These are phyloP conservation scores for Blastocystis sp. DNA, from an alignment of 352 stramenopile genomes.

Conservation along the genomic window DNA sequence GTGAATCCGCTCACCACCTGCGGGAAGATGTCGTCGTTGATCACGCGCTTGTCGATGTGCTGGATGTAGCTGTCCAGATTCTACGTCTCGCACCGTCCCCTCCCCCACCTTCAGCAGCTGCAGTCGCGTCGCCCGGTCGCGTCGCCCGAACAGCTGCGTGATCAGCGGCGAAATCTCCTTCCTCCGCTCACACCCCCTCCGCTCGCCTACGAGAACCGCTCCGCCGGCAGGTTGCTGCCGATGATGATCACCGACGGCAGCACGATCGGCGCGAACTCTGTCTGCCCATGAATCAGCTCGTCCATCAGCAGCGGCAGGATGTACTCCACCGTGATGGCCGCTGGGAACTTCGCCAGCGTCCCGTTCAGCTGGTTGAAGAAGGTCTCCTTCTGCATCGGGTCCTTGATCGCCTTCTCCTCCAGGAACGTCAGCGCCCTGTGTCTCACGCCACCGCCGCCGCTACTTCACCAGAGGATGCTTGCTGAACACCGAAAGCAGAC, in stretches of 20 bases:
- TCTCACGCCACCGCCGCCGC: background rate
- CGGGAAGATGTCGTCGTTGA: conserved; percentile 41
- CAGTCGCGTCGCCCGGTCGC: conserved; percentile 42
- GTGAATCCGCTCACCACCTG: conserved; percentile 24
- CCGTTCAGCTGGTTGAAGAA: conserved; percentile 52
- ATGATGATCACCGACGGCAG: conserved; percentile 49
- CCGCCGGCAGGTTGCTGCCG: background rate
- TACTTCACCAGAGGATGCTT: conserved; percentile 58
- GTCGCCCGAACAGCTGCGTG: conserved; percentile 40
- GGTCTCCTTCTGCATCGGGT: conserved; percentile 43
- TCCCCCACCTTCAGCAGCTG: conserved; percentile 24
- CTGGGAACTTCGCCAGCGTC: conserved; percentile 15
- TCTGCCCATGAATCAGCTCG: conserved; percentile 52
- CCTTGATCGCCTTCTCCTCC: conserved; percentile 55
- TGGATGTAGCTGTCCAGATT: conserved; percentile 55
- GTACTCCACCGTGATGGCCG: conserved; percentile 50
- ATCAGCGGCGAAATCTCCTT: conserved; percentile 46
- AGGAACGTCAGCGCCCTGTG: conserved; percentile 34
- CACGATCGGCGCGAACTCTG: conserved; percentile 35
- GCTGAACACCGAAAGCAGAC: conserved; percentile 21
- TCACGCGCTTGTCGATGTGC: conserved; percentile 23
- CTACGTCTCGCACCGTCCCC: background rate
- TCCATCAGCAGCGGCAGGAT: conserved; percentile 52
- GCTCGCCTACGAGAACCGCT: conserved; percentile 7
- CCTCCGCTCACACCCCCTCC: background rate